Conservation (phyloP, 768 basidiomycete species). For the Trametes cingulata region DNA sequence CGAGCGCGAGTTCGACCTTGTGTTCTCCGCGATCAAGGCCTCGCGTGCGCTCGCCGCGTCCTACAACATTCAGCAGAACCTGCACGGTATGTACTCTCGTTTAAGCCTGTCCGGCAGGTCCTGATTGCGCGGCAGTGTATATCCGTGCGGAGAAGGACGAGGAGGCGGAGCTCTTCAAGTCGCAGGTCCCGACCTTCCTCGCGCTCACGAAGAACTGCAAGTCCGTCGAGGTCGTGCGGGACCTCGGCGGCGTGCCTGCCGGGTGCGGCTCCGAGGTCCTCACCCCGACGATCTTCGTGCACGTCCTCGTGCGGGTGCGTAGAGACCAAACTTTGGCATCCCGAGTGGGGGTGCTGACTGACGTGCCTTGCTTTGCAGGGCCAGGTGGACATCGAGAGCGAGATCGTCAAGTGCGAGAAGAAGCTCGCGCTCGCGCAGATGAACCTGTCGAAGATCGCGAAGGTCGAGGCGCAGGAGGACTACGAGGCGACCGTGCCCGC, state of each 20-base stretch:
- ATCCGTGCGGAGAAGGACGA: slow-evolving; percentile 65
- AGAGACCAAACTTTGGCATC: neutral
- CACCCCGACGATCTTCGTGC: slow-evolving; percentile 69
- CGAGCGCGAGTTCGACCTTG: slow-evolving; percentile 82
- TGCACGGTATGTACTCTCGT: slow-evolving; percentile 58
- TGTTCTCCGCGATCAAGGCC: slow-evolving; percentile 75
- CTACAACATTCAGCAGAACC: slow-evolving; percentile 84
- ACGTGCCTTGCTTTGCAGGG: slow-evolving; percentile 58
- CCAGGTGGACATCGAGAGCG: slow-evolving; percentile 83
- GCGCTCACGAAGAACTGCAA: slow-evolving; percentile 89
- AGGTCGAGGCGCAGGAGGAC: slow-evolving; percentile 69
- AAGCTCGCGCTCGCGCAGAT: slow-evolving; percentile 74
- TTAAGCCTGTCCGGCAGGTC: neutral
- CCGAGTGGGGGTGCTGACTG: neutral
- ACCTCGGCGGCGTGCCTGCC: slow-evolving; percentile 68
- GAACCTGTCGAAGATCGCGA: slow-evolving; percentile 75
- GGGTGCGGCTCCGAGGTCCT: slow-evolving; percentile 89
- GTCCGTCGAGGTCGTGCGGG: slow-evolving; percentile 65
- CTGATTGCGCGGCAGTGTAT: slow-evolving; percentile 56
- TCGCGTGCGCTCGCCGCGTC: slow-evolving; percentile 86
- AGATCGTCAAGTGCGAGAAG: slow-evolving; percentile 89
- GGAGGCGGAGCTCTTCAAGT: slow-evolving; percentile 67
- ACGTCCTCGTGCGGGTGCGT: slow-evolving; percentile 83
- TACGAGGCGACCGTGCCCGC: slow-evolving; percentile 82
- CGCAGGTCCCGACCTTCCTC: slow-evolving; percentile 73